Evolutionary conservation across 805 yeast genomes (phyloP), one percentile per base, ranked within the genome.

Genomic region (Middelhovenomyces tepae): DNA sequence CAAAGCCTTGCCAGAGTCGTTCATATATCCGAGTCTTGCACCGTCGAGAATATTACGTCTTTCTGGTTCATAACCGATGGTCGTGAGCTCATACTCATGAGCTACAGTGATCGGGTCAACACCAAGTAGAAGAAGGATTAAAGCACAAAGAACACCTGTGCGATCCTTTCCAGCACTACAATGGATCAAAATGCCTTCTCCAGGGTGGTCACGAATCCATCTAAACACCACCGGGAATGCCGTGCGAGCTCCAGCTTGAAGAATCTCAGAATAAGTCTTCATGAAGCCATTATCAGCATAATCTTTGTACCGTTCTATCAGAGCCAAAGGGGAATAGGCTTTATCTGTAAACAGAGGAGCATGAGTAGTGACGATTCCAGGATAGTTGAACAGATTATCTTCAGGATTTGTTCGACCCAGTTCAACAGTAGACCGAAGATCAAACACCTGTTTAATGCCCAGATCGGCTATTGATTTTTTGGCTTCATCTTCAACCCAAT

Each of bases 151-250:
- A 9, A 82, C 64, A 0, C 94, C 94, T 0, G 94, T 83, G 27
- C 94, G 67, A 51, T 84, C 94, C 53, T 83, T 84, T 2, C 94
- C 94, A 1, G 89, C 89, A 3, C 87, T 73, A 56, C 94, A 84
- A 50, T 82, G 89, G 53, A 76, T 72, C 7, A 78, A 55, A 37
- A 84, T 57, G 2, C 71, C 68, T 14, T 57, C 60, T n/a, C 58
- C 53, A 3, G 73, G 67, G 25, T 62, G 52, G 37, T 78, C 83
- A 28, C 75, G 60, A 20, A 83, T 65, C 6, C 51, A 50, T 28
- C 58, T 62, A 48, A 69, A 77, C 3, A 40, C 19, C 4, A 72
- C 60, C 3, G 47, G 51, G 17, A 26, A 26, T 20, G 20, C 15
- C 17, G 10, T 14, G 11, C 15, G 7, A 7, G 29, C 29, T 1